A percentile compares a stretch with the other conserved stretches of the same genome.
Conservation (phyloP, 768 basidiomycete species). For the Cystofilobasidium ferigula region DNA sequence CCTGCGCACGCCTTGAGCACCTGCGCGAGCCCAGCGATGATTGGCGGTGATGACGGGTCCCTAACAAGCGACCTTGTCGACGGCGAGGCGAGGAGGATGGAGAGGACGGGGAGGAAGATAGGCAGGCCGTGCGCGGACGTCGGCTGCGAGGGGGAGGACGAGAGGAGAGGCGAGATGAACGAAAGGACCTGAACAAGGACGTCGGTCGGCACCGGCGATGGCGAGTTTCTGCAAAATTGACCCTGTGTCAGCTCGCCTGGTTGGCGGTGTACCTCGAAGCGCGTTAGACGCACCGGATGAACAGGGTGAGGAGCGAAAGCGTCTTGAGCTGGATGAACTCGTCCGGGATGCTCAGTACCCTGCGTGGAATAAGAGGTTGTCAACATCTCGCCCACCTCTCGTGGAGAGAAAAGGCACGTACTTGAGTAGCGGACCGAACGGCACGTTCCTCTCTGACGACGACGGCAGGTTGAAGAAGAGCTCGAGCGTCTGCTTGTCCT, state of each 20-base stretch:
- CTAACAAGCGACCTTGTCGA: conserved; percentile 7
- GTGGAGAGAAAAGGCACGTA: conserved; percentile 32
- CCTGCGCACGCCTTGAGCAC: conserved; percentile 62
- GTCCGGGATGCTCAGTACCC: conserved; percentile 71
- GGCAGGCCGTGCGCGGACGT: conserved; percentile 7
- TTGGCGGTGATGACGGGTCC: conserved; percentile 9
- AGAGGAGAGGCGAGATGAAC: conserved; percentile 17
- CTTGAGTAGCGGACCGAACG: conserved; percentile 69
- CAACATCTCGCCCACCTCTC: not conserved
- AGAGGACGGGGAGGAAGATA: conserved; percentile 17
- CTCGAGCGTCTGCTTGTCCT: conserved; percentile 27
- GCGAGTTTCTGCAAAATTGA: conserved; percentile 1
- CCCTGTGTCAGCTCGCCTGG: too few relatives aligned
- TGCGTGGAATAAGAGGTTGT: conserved; percentile 33
- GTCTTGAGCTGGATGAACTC: conserved; percentile 92
- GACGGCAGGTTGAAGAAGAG: conserved; percentile 32
- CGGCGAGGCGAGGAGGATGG: conserved; percentile 14
- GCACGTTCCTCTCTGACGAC: conserved; percentile 41
- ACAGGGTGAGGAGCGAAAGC: conserved; percentile 72
- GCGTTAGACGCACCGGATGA: conserved; percentile 40
- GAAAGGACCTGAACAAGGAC: conserved; percentile 15
- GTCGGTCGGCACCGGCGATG: conserved; percentile 10
- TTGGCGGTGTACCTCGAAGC: too few relatives aligned
- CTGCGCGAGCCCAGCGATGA: conserved; percentile 51
- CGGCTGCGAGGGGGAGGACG: not conserved